Evolutionary conservation across 2,329 filamentous ascomycete species (phyloP).

Genomic region (Blastomyces parvus): DNA sequence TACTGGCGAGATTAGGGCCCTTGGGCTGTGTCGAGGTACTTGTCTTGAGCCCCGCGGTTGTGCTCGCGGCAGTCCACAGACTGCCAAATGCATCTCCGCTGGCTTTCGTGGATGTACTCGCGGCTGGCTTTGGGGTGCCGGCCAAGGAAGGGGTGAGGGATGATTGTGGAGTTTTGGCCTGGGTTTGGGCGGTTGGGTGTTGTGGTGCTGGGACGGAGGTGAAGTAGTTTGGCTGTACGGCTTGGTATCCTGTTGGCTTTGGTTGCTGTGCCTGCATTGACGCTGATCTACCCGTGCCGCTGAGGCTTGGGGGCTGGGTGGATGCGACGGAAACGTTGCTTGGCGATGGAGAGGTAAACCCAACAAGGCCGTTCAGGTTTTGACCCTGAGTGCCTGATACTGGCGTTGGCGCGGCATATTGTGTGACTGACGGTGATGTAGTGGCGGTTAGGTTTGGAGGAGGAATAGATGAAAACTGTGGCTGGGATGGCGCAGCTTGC

Average conservation of each 20-base stretch:
- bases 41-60: slow-evolving; percentile 68
- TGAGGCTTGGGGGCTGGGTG: slow-evolving; percentile 48
- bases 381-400: slow-evolving; percentile 72
- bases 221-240: slow-evolving; percentile 85
- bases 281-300: slow-evolving; percentile 26
- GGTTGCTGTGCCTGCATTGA: slow-evolving; percentile 37
- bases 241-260: slow-evolving; percentile 60
- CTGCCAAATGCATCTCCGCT: slow-evolving; percentile 76
- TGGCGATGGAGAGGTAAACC: slow-evolving; percentile 58
- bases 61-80: slow-evolving; percentile 62
- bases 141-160: slow-evolving; percentile 31
- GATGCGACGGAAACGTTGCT: slow-evolving; percentile 53
- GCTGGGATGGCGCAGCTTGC: slow-evolving; percentile 25
- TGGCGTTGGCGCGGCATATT: slow-evolving; percentile 74
- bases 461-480: slow-evolving; percentile 32
- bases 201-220: slow-evolving; percentile 55
- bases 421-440: slow-evolving; percentile 44
- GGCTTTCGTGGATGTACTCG: slow-evolving; percentile 34
- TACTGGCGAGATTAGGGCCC: slow-evolving; percentile 75
- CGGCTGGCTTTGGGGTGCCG: slow-evolving; percentile 42
- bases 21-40: slow-evolving; percentile 49
- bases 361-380: slow-evolving; percentile 69
- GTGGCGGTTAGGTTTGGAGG: slow-evolving; percentile 39
- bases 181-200: slow-evolving; percentile 28
- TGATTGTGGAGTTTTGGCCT: slow-evolving; percentile 31